Percentiles rank a stretch among this genome's conserved stretches.
Conservation (phyloP, 139 green algal species). For the Microglena sp. region DNA sequence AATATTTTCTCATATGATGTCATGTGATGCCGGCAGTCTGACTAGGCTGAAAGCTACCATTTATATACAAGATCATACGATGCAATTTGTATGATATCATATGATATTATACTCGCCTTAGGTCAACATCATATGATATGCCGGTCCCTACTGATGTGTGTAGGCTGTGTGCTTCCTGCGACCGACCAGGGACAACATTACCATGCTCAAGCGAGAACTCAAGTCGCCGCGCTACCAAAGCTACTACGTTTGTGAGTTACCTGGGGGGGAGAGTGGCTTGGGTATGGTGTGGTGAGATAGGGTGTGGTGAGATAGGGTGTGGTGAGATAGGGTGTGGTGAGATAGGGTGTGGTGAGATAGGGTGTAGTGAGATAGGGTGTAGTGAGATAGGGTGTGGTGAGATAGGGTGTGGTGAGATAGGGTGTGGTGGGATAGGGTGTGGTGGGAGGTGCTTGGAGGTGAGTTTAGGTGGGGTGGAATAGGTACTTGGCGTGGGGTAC, state of each 20-base stretch:
- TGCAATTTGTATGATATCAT: background rate
- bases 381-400: too few species aligned
- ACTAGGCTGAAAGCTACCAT: background rate
- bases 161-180: conserved; percentile 84
- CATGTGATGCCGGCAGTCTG: background rate
- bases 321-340: too few species aligned
- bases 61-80: background rate
- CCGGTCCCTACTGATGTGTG: background rate
- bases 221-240: conserved; percentile 68
- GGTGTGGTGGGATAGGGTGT: too few species aligned
- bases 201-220: conserved; percentile 73
- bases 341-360: too few species aligned
- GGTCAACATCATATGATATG: background rate
- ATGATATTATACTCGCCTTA: background rate
- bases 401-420: too few species aligned
- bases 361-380: too few species aligned
- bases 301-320: too few species aligned
- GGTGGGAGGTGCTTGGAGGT: too few species aligned
- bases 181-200: conserved; percentile 81
- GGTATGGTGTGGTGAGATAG: too few species aligned
- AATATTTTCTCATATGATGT: background rate
- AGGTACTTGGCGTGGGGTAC: too few species aligned
- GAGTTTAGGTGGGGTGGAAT: too few species aligned
- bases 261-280: too few species aligned
- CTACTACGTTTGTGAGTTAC: conserved; percentile 79